Percentiles rank a stretch among this genome's conserved stretches.
phyloP scores from a whole-genome alignment of 148 eudicot species.

The Rhododendron ferrugineum region DNA sequence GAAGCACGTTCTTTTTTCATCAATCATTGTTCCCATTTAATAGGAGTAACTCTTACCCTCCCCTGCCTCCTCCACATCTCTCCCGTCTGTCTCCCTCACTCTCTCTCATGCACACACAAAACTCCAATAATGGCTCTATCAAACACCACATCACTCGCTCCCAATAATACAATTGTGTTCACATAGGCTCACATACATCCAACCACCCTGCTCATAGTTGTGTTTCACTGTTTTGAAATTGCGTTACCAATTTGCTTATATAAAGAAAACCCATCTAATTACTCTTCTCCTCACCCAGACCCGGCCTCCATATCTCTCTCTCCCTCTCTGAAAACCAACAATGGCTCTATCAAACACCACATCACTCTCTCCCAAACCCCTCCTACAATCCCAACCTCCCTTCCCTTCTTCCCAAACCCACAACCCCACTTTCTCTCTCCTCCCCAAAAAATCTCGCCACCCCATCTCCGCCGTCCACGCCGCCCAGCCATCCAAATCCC shows the following conservation, averaged over 20 bases:
- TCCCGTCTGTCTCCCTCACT: neutral
- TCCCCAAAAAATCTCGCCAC: slow-evolving; percentile 1
- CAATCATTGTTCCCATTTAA: neutral
- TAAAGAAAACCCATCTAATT: neutral
- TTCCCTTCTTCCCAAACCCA: neutral
- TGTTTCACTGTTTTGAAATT: neutral
- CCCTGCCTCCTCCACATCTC: too few species aligned
- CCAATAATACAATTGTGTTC: too few species aligned
- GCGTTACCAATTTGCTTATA: neutral
- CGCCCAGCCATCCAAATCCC: neutral
- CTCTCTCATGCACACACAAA: too few species aligned
- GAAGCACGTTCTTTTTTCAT: neutral
- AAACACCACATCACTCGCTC: too few species aligned
- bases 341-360: slow-evolving; percentile 5
- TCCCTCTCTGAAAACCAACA: neutral
- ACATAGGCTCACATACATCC: too few species aligned
- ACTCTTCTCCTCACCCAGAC: neutral
- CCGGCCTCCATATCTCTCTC: neutral
- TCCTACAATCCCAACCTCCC: slow-evolving; percentile 17
- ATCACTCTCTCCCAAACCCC: slow-evolving; percentile 3
- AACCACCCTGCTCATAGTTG: too few species aligned
- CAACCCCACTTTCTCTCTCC: neutral
- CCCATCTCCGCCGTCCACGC: slow-evolving; percentile 19
- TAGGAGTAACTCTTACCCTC: too few species aligned
- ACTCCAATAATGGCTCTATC: too few species aligned